A percentile compares a stretch with the other conserved stretches of the same genome.
phyloP scores from a whole-genome alignment of 129 eudicot species.

The Artemisia tridentata region DNA sequence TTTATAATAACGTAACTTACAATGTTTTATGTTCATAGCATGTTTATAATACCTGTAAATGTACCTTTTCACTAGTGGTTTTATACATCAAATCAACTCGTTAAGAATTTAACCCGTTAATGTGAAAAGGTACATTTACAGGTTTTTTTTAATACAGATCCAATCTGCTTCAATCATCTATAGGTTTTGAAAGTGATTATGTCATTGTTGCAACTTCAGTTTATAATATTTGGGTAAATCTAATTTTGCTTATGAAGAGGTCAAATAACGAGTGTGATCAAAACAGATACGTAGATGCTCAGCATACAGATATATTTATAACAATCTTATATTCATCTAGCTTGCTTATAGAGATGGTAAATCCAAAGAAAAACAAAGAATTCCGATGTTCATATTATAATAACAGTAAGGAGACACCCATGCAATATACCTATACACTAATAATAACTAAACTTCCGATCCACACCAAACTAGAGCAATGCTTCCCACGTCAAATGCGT shows the following conservation, averaged over 20 bases:
- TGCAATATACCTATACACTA: constrained; percentile 31
- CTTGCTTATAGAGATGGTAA: neutral
- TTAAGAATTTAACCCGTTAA: too few species aligned
- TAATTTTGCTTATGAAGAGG: neutral
- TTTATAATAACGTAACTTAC: too few species aligned
- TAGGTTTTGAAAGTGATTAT: neutral
- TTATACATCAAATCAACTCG: too few species aligned
- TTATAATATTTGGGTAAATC: neutral
- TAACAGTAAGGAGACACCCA: constrained; percentile 12
- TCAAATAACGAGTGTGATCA: neutral
- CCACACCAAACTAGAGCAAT: constrained; percentile 9
- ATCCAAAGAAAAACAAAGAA: constrained; percentile 1
- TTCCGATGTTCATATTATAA: constrained; percentile 4
- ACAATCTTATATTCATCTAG: constrained; percentile 3
- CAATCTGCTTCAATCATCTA: neutral
- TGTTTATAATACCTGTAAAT: too few species aligned
- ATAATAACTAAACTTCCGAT: constrained; percentile 8
- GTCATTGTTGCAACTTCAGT: neutral
- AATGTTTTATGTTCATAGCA: too few species aligned
- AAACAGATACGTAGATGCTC: neutral
- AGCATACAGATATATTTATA: neutral
- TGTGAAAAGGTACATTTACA: too few species aligned
- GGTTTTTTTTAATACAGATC: too few species aligned
- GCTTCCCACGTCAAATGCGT: constrained; percentile 45
- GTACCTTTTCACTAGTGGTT: too few species aligned